Percentiles rank a stretch among this genome's conserved stretches.
These are phyloP conservation scores for Tremella yokohamensis DNA, from an alignment of 768 basidiomycete species.

Conservation along the genomic window DNA sequence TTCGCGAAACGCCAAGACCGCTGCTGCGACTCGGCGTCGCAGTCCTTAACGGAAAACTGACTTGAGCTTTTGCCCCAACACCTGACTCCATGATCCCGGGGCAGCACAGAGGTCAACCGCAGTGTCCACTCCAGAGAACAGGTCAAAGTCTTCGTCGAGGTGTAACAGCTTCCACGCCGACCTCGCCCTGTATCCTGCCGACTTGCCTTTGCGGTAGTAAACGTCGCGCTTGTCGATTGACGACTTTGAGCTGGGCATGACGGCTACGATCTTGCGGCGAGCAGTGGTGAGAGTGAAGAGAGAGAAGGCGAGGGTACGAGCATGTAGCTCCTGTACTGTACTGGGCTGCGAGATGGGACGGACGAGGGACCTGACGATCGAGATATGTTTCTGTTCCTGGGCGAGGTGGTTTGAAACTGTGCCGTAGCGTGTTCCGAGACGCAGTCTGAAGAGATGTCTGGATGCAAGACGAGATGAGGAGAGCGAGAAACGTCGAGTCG, in stretches of 20 bases:
- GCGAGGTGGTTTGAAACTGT: no score
- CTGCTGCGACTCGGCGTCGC: no score
- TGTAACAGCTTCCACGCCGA: constrained; percentile 50
- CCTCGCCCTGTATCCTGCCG: constrained; percentile 47
- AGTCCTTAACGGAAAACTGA: constrained; percentile 15
- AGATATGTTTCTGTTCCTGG: no score
- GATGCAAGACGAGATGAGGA: no score
- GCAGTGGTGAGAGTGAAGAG: not conserved
- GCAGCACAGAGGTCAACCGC: constrained; percentile 51
- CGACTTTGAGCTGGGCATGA: constrained; percentile 46
- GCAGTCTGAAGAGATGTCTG: no score
- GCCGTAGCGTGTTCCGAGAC: no score
- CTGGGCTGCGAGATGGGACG: no score
- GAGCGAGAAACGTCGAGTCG: no score
- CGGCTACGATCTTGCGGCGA: not conserved
- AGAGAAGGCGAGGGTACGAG: not conserved
- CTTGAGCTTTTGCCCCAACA: constrained; percentile 50
- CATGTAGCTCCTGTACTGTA: not conserved
- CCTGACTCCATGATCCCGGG: constrained; percentile 53
- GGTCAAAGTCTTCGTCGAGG: constrained; percentile 50
- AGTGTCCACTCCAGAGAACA: constrained; percentile 44
- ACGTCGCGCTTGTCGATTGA: constrained; percentile 49
- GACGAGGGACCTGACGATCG: no score
- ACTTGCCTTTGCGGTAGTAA: constrained; percentile 47
- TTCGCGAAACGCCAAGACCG: no score